phyloP scores from a whole-genome alignment of 2,329 filamentous ascomycete species.

The Sordariomycetes sp. region DNA sequence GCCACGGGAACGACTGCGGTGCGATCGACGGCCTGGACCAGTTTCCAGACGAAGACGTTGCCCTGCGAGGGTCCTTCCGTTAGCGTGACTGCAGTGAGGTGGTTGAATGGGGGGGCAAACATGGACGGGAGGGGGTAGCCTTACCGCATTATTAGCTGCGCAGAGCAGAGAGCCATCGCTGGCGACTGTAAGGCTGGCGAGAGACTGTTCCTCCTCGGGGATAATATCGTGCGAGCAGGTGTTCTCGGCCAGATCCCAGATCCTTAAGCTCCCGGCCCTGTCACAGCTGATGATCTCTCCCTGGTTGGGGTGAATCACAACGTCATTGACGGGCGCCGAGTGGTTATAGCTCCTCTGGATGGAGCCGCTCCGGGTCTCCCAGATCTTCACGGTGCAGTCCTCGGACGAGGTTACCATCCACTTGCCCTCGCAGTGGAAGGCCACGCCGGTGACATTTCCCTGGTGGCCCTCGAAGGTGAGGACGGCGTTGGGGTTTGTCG shows the following conservation, averaged over 20 bases:
- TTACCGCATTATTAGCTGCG: conserved; percentile 81
- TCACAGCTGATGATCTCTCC: conserved; percentile 97
- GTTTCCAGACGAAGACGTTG: conserved; percentile 94
- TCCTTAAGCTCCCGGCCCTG: conserved; percentile 78
- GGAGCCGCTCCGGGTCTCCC: conserved; percentile 78
- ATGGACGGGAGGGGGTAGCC: conserved; percentile 12
- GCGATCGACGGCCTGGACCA: conserved; percentile 71
- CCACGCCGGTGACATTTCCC: conserved; percentile 89
- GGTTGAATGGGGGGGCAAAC: not conserved
- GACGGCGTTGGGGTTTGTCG: conserved; percentile 88
- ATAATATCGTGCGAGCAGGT: conserved; percentile 94
- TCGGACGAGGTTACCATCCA: conserved; percentile 99
- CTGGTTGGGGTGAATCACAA: conserved; percentile 99
- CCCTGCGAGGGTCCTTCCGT: conserved; percentile 42
- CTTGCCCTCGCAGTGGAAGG: conserved; percentile 97
- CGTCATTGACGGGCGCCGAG: conserved; percentile 83
- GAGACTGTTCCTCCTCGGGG: conserved; percentile 87
- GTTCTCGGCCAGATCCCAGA: conserved; percentile 96
- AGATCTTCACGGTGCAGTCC: conserved; percentile 93
- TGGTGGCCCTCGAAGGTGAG: conserved; percentile 94
- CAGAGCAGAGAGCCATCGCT: conserved; percentile 88
- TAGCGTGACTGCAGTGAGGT: not conserved
- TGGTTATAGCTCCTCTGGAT: conserved; percentile 92
- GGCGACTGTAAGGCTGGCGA: conserved; percentile 90
- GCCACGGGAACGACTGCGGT: conserved; percentile 80